Conservation (phyloP, 768 basidiomycete genomes). For the Daedalea quercina region DNA sequence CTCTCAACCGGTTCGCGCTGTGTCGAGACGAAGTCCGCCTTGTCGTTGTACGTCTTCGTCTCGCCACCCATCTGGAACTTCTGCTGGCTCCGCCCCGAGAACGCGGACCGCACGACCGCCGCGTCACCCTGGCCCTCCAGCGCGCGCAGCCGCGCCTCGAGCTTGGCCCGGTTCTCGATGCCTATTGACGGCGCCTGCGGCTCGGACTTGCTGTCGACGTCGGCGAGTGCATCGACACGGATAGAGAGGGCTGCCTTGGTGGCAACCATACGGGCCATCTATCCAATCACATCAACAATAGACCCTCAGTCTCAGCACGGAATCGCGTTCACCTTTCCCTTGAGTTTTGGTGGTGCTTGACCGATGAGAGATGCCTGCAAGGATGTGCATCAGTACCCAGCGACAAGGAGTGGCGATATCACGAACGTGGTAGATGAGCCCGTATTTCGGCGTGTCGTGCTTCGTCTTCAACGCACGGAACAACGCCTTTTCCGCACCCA, state of each 20-base stretch:
- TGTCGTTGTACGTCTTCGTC: slow-evolving; percentile 78
- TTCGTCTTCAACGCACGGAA: slow-evolving; percentile 76
- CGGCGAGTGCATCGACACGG: slow-evolving; percentile 94
- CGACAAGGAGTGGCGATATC: background rate
- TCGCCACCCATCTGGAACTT: slow-evolving; percentile 79
- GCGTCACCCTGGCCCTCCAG: slow-evolving; percentile 81
- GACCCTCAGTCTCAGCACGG: background rate
- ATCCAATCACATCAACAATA: background rate
- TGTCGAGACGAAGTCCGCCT: slow-evolving; percentile 84
- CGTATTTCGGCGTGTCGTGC: slow-evolving; percentile 98
- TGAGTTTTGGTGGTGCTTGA: slow-evolving; percentile 95
- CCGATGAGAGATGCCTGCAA: slow-evolving; percentile 87
- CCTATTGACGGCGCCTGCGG: slow-evolving; percentile 80
- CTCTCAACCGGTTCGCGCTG: slow-evolving; percentile 75
- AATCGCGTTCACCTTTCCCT: slow-evolving; percentile 70
- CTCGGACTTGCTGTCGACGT: slow-evolving; percentile 86
- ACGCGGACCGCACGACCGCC: slow-evolving; percentile 52
- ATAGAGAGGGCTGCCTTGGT: slow-evolving; percentile 97
- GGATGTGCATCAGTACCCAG: background rate
- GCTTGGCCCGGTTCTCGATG: slow-evolving; percentile 88
- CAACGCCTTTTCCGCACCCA: slow-evolving; percentile 72
- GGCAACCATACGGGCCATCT: slow-evolving; percentile 99
- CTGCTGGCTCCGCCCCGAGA: slow-evolving; percentile 35
- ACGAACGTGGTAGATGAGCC: slow-evolving; percentile 91
- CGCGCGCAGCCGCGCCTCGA: slow-evolving; percentile 87